phyloP scores from a whole-genome alignment of 768 basidiomycete species.

The Roridomyces roridus region DNA sequence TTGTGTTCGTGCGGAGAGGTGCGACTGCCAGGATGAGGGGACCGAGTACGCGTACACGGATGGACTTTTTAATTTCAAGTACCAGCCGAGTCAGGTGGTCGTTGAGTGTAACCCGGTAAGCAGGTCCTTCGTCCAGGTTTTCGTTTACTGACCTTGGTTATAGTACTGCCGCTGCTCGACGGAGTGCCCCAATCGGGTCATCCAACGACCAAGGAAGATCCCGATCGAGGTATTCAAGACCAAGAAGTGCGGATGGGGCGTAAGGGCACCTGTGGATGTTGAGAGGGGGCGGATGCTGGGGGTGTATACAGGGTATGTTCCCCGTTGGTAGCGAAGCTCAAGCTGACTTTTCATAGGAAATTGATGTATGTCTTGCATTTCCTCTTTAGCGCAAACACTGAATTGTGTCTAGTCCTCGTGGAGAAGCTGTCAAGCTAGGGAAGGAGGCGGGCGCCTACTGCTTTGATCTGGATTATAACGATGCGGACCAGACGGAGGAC shows the following conservation, averaged over 20 bases:
- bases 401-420: slow-evolving; percentile 3
- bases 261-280: slow-evolving; percentile 23
- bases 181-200: slow-evolving; percentile 28
- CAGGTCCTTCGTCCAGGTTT: background rate
- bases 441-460: slow-evolving; percentile 16
- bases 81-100: slow-evolving; percentile 12
- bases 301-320: slow-evolving; percentile 29
- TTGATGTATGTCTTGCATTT: slow-evolving; percentile 13
- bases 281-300: slow-evolving; percentile 28
- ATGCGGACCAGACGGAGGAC: background rate
- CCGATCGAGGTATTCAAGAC: slow-evolving; percentile 34
- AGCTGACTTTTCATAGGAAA: background rate
- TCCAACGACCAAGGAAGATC: slow-evolving; percentile 27
- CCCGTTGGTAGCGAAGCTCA: background rate
- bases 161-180: slow-evolving; percentile 24
- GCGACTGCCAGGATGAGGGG: background rate
- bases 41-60: slow-evolving; percentile 15
- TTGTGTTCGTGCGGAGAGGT: too few relatives aligned
- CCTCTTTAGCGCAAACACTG: background rate
- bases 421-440: background rate
- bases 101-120: slow-evolving; percentile 32
- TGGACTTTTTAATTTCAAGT: slow-evolving; percentile 22
- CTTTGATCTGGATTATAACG: slow-evolving; percentile 30
- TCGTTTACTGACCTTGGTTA: background rate
- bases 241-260: slow-evolving; percentile 30